A percentile compares a stretch with the other conserved stretches of the same genome.
Conservation (phyloP, 352 stramenopile genomes). For the Phytophthora sp. region DNA sequence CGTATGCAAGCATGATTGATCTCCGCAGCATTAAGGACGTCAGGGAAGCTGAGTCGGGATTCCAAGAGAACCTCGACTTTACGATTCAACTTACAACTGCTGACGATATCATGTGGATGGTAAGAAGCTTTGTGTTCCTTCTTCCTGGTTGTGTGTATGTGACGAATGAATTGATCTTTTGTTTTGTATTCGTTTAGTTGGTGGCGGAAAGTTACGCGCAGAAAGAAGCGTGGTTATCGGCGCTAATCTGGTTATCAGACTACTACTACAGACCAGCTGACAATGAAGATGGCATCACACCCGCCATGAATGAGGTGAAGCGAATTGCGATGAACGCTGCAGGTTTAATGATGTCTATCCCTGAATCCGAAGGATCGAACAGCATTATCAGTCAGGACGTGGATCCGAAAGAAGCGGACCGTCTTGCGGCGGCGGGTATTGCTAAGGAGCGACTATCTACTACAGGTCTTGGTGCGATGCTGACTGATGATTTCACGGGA, state of each 20-base stretch:
- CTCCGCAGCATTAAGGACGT: conserved; percentile 83
- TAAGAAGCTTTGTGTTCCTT: conserved; percentile 34
- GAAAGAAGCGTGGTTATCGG: conserved; percentile 88
- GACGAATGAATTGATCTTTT: conserved; percentile 15
- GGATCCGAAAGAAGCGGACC: conserved; percentile 33
- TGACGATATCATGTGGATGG: conserved; percentile 81
- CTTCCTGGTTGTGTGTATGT: no score
- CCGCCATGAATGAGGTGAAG: conserved; percentile 40
- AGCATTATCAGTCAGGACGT: conserved; percentile 37
- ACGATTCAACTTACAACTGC: conserved; percentile 84
- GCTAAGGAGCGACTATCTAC: conserved; percentile 38
- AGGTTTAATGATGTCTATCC: conserved; percentile 56
- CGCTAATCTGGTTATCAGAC: conserved; percentile 86
- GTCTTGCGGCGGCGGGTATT: conserved; percentile 35
- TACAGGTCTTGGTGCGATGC: conserved; percentile 32
- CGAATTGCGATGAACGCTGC: conserved; percentile 51
- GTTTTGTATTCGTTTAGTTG: conserved; percentile 44
- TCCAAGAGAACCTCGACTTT: conserved; percentile 85
- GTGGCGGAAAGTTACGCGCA: conserved; percentile 80
- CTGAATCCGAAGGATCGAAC: conserved; percentile 47
- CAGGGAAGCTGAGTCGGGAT: conserved; percentile 79
- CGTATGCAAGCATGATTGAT: conserved; percentile 72
- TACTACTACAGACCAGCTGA: conserved; percentile 71
- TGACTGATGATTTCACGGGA: conserved; percentile 54
- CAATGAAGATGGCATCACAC: conserved; percentile 29